A percentile compares a stretch with the other conserved stretches of the same genome.
Evolutionary conservation across 2,329 filamentous ascomycete genomes (phyloP).

Genomic region (Claviceps paspali): DNA sequence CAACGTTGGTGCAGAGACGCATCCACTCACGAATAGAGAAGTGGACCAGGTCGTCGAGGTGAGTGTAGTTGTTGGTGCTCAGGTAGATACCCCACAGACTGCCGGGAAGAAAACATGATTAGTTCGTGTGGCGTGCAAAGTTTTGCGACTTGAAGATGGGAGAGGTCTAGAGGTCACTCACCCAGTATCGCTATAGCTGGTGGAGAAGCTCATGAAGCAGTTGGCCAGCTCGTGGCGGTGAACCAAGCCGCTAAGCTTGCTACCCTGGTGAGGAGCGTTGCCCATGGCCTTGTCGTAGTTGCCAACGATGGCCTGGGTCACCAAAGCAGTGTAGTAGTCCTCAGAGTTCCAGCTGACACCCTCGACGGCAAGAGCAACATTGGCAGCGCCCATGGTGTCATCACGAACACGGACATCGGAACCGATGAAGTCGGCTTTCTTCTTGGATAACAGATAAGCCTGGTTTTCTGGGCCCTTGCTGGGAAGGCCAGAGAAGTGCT

Average conservation of each 20-base stretch:
- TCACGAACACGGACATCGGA: slow-evolving; percentile 93
- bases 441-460: slow-evolving; percentile 65
- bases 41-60: slow-evolving; percentile 90
- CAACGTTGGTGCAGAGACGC: slow-evolving; percentile 78
- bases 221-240: slow-evolving; percentile 93
- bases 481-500: slow-evolving; percentile 77
- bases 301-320: slow-evolving; percentile 95
- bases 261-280: slow-evolving; percentile 91
- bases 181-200: slow-evolving; percentile 98
- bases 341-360: slow-evolving; percentile 99
- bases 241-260: slow-evolving; percentile 91
- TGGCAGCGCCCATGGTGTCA: slow-evolving; percentile 87
- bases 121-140: not conserved
- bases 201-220: slow-evolving; percentile 99
- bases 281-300: slow-evolving; percentile 99
- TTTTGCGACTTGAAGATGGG: no score
- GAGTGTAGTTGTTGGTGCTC: slow-evolving; percentile 74
- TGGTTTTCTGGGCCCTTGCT: slow-evolving; percentile 58
- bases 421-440: slow-evolving; percentile 86
- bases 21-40: slow-evolving; percentile 98
- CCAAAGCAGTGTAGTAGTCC: slow-evolving; percentile 96
- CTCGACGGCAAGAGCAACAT: slow-evolving; percentile 97
- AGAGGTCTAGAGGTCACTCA: slow-evolving; percentile 31
- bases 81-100: slow-evolving; percentile 99
- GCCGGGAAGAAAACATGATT: slow-evolving; percentile 1